These are phyloP conservation scores for Globisporangium takayamanum DNA, from an alignment of 352 stramenopile species.

Conservation along the genomic window DNA sequence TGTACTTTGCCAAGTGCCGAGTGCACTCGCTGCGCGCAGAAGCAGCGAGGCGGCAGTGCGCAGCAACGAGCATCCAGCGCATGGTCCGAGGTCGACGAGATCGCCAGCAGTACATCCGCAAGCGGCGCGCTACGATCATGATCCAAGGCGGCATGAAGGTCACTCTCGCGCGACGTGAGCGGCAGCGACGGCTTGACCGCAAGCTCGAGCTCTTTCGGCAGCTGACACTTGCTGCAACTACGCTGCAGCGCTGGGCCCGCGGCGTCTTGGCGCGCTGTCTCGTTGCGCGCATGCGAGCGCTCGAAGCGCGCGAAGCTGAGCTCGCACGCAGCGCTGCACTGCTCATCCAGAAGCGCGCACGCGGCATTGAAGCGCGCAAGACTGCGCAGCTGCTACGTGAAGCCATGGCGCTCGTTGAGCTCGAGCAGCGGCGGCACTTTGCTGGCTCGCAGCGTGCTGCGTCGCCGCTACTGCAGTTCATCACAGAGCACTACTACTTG, in stretches of 20 bases:
- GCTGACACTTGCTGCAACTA: slow-evolving; percentile 14
- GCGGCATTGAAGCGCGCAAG: slow-evolving; percentile 37
- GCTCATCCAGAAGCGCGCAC: slow-evolving; percentile 50
- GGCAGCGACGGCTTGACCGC: slow-evolving; percentile 8
- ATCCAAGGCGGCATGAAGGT: slow-evolving; percentile 43
- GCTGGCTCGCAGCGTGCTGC: slow-evolving; percentile 17
- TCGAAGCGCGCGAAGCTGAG: slow-evolving; percentile 19
- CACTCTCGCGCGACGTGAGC: slow-evolving; percentile 25
- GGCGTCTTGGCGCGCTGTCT: slow-evolving; percentile 18
- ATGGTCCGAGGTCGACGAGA: slow-evolving; percentile 19
- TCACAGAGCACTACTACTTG: slow-evolving; percentile 37
- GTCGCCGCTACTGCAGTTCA: slow-evolving; percentile 42
- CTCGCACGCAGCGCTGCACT: slow-evolving; percentile 33
- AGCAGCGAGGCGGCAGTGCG: slow-evolving; percentile 1
- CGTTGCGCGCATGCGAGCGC: slow-evolving; percentile 19
- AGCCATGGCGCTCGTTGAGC: slow-evolving; percentile 32
- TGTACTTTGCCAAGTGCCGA: slow-evolving; percentile 15
- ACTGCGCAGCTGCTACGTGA: slow-evolving; percentile 30
- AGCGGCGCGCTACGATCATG: slow-evolving; percentile 20
- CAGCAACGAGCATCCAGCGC: slow-evolving; percentile 35
- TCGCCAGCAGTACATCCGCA: slow-evolving; percentile 13
- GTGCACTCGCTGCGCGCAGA: not conserved
- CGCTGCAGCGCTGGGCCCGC: slow-evolving; percentile 34
- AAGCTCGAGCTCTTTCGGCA: slow-evolving; percentile 8
- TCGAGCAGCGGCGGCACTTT: slow-evolving; percentile 42